Base-by-base conservation (phyloP, 2,329 filamentous ascomycete species). In the Penicillium griseofulvum region DNA sequence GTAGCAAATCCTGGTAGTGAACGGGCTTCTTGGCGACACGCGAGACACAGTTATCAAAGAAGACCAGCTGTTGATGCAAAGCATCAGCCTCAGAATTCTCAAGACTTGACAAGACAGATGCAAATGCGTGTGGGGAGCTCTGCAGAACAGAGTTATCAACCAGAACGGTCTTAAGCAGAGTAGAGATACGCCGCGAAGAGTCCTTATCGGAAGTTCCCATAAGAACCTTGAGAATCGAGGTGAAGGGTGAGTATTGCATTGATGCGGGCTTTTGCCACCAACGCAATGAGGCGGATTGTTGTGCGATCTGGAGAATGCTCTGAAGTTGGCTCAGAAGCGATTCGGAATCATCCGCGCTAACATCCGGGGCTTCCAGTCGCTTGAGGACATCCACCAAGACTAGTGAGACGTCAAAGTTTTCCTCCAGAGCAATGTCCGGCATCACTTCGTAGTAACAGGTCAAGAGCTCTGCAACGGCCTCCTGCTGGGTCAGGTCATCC, bases 381-480 rank as follows among this genome's bases (percentile, higher is more conserved):
- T 82, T 79, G 43, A 97, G 76, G 1, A 87, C 82, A 55, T 85
- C 83, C 8, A 87, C 85, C 16, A 99, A 80, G 19, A 88, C 81
- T 0, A 88, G 78, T 0, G 93, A 94, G 4, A 96, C 87, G 67
- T 97, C 94, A 66, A 97, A 94, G 61, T 89, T 94, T 63, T 91
- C 88, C 60, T 88, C 87, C 14, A 95, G 79, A 1, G 91, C 91
- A 24, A 90, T 79, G 56, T 90, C 86, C 2, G 94, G 92, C 9
- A 91, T 81, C 3, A 89, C 81, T 68, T 92, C 86, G 69, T 95
- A 95, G 74, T 95, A 97, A n/a, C 92, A 80, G 16, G 86, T 82
- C 37, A 99, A 74, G 19, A 97, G 76, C 61, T 89, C 87, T 55
- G 88, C 88, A n/a, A 87, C 81, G 22, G 90, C 86, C 66, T 95